Percentiles rank a stretch among this genome's conserved stretches.
Conservation (phyloP, 441 rosid species). For the Adansonia rubrostipa region DNA sequence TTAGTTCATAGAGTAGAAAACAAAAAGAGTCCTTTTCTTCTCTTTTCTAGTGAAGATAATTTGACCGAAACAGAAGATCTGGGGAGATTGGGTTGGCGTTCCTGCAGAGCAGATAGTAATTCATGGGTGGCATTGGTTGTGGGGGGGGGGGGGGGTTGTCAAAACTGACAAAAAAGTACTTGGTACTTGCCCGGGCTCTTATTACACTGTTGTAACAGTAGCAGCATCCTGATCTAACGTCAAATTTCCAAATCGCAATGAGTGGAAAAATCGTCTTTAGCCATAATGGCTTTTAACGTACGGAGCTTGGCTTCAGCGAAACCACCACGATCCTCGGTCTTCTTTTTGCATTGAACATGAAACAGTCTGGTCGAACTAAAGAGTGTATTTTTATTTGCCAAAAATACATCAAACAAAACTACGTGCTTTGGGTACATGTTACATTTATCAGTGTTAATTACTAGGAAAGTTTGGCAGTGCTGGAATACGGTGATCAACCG, state of each 20-base stretch:
- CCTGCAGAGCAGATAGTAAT: background rate
- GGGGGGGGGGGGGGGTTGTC: background rate
- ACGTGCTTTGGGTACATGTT: background rate
- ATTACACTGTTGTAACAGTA: conserved; percentile 7
- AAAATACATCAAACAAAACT: background rate
- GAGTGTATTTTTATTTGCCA: background rate
- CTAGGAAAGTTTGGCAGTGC: background rate
- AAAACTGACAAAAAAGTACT: conserved; percentile 37
- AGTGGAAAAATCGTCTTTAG: background rate
- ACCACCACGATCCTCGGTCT: background rate
- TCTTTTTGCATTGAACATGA: background rate
- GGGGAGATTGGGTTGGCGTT: conserved; percentile 15
- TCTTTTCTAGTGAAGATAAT: background rate
- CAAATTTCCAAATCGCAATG: background rate
- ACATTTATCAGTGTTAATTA: background rate
- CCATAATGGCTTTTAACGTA: background rate
- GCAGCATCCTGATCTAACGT: conserved; percentile 8
- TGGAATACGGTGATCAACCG: background rate
- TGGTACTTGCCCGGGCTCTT: conserved; percentile 30
- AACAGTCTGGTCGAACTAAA: background rate
- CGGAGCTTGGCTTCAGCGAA: background rate
- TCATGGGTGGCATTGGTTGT: background rate
- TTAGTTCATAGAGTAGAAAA: background rate
- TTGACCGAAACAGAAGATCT: conserved; percentile 24
- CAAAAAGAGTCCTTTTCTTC: background rate